Base-by-base conservation (phyloP, 139 green algal species). In the Nannochloris sp. region DNA sequence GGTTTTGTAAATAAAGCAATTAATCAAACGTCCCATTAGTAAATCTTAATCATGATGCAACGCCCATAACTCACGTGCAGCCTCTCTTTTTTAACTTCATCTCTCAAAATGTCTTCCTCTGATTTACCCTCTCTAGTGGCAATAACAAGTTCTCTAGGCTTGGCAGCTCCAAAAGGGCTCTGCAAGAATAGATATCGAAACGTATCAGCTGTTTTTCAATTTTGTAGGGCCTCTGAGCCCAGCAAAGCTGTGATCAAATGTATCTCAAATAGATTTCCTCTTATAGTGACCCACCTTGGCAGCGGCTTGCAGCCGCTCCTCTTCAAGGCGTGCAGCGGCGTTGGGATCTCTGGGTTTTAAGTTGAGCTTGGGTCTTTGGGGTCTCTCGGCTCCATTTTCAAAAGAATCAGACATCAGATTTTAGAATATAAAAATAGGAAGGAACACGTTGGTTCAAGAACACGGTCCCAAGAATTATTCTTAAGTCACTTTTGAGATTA, bases 161-260 rank as follows among this genome's bases (percentile, higher is more conserved):
- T 90, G 6, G 86, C 86, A 15, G 62, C 73, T 37, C 85, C 85
- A 61, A 92, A 92, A 4, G 82, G 79, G 64, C 78, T 89, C 65
- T 87, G 72, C 56, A 54, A 51, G 19, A 19, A 27, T 27, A 51
- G 19, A 51, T 27, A 51, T 27, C 42, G 42, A 51, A 19, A 19
- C 19, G 42, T 19, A 51, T 27, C 19, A 51, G 42, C n/a, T n/a
- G n/a, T n/a, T n/a, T n/a, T n/a, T n/a, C n/a, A n/a, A n/a, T n/a
- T n/a, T n/a, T n/a, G n/a, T n/a, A n/a, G n/a, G n/a, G n/a, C n/a
- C n/a, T n/a, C n/a, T n/a, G n/a, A n/a, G n/a, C n/a, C n/a, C n/a
- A n/a, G n/a, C n/a, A n/a, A n/a, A n/a, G n/a, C n/a, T n/a, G n/a
- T n/a, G n/a, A n/a, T n/a, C n/a, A n/a, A n/a, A n/a, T n/a, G n/a